A percentile compares a stretch with the other conserved stretches of the same genome.
These are phyloP conservation scores for Russula sp. DNA, from an alignment of 768 basidiomycete genomes.

Conservation along the genomic window DNA sequence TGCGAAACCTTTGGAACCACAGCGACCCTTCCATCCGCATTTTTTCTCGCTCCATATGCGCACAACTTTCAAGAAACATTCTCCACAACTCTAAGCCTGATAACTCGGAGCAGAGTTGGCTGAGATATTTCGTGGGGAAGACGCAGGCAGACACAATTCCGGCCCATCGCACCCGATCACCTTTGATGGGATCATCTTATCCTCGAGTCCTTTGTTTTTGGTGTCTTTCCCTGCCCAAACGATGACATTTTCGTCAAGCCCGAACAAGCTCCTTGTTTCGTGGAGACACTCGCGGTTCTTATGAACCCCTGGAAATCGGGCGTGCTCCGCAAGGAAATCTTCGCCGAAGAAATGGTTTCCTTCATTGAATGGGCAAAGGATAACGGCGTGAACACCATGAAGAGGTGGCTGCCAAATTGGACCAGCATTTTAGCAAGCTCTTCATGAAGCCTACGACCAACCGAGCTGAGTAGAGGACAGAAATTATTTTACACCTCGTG, in stretches of 20 bases:
- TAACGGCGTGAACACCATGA: too few species aligned
- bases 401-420: neutral
- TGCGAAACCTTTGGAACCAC: neutral
- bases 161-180: neutral
- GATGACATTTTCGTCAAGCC: too few species aligned
- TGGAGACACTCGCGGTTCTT: conserved; percentile 14
- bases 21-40: neutral
- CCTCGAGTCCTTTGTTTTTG: neutral
- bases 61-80: neutral
- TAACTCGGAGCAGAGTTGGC: neutral
- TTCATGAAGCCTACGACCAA: too few species aligned
- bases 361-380: too few species aligned
- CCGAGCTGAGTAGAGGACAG: neutral
- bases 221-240: neutral
- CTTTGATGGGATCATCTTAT: neutral
- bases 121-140: neutral
- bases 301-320: neutral
- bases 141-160: neutral
- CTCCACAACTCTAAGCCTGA: neutral
- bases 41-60: neutral
- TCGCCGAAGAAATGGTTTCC: neutral
- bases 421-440: neutral
- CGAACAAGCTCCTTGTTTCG: neutral
- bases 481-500: too few species aligned
- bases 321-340: neutral